Evolutionary conservation across 148 eudicot genomes (phyloP).

Genomic region (Cornus florida): DNA sequence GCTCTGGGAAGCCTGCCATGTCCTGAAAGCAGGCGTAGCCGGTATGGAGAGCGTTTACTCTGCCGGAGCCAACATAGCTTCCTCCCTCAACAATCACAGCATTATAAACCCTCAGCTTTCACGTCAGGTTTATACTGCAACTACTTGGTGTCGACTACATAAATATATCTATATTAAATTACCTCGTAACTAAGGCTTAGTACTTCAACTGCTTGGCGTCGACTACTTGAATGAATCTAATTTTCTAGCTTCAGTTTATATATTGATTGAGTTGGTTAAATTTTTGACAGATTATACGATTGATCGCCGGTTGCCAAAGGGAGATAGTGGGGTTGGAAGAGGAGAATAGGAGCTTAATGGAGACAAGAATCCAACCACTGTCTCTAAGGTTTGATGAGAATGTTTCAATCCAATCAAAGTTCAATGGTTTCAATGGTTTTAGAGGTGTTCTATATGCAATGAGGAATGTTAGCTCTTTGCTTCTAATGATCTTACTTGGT

Average conservation of each 20-base stretch:
- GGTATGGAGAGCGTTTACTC: conserved; percentile 43
- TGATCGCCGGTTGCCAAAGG: conserved; percentile 43
- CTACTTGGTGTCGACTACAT: too few species aligned
- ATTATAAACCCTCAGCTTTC: conserved; percentile 32
- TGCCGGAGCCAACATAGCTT: conserved; percentile 25
- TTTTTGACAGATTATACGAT: conserved; percentile 38
- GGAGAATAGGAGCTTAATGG: conserved; percentile 41
- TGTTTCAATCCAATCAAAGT: conserved; percentile 34
- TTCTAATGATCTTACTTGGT: conserved; percentile 37
- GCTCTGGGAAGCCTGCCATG: conserved; percentile 60
- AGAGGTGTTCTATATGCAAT: conserved; percentile 47
- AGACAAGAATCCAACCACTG: conserved; percentile 45
- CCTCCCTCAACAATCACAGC: conserved; percentile 31
- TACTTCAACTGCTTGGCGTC: too few species aligned
- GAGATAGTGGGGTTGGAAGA: conserved; percentile 48
- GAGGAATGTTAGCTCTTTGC: conserved; percentile 44
- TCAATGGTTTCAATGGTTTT: conserved; percentile 48
- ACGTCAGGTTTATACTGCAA: conserved; percentile 32
- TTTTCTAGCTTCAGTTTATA: background rate
- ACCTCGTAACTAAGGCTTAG: too few species aligned
- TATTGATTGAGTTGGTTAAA: background rate
- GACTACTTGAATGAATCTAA: too few species aligned
- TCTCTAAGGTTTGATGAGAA: conserved; percentile 38
- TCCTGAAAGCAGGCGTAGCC: conserved; percentile 36
- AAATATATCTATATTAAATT: too few species aligned